Evolutionary conservation across 495 filamentous ascomycete species (phyloP), one percentile per base, ranked within the genome.

Genomic region (Annulohypoxylon nitens): DNA sequence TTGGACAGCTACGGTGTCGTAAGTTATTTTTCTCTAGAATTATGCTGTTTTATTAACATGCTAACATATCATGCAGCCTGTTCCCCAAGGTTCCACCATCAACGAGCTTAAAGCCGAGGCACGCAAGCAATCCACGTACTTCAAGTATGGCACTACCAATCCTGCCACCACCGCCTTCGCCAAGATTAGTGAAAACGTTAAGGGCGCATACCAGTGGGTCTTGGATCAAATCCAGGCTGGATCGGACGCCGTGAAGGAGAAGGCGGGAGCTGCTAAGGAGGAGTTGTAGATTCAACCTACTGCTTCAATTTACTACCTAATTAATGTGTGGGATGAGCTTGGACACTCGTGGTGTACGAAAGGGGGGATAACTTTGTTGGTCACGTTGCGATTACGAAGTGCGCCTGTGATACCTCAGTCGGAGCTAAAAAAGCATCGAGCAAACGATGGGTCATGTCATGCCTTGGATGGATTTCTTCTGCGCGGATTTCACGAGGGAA

Each of bases 1-100:
- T 86, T 95, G 11, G 93, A 95, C 78, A 91, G 89, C 57, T 95
- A 94, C 75, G 93, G 93, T 43, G 85, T 95, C 5, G 81, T 82
- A 75, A 73, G 81, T 77, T 45, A 48, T 34, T n/a, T 61, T 20
- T 0, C 54, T 26, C 43, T 33, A 33, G 48, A 1, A 53, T 26
- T 57, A 2, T 30, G 30, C 2, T 2, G 20, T 23, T 4, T 54
- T 39, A 69, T 6, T 30, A 11, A 1, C 14, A 12, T 61, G 65
- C 88, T 37, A 90, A 80, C 57, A 78, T 55, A 78, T 87, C 39
- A 91, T 65, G 86, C 69, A 90, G 90, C 68, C 73, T 14, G 76
- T 76, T 16, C 80, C 80, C 12, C 89, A 90, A 75, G 88, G 87
- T 18, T 86, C 86, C 4, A 87, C 74, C 63, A 75, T 86, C 61